phyloP scores from a whole-genome alignment of 805 yeast species.

The Ogataea naganishii region DNA sequence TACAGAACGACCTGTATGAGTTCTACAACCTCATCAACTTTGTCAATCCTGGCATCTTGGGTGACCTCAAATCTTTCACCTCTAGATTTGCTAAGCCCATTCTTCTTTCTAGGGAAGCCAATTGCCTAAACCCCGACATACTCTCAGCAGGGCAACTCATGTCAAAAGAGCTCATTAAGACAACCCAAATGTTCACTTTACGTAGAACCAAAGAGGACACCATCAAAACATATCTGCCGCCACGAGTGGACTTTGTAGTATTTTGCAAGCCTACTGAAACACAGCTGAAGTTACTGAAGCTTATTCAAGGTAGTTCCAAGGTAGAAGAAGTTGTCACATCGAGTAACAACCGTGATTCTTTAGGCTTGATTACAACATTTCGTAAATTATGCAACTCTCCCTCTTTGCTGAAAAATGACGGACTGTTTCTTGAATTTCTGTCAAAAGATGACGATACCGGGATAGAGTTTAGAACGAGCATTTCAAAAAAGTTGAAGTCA shows the following conservation, averaged over 20 bases:
- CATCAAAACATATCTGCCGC: conserved; percentile 49
- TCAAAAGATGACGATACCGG: conserved; percentile 11
- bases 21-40: conserved; percentile 76
- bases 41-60: conserved; percentile 76
- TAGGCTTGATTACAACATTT: conserved; percentile 63
- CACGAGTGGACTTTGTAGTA: conserved; percentile 65
- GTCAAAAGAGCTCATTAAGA: conserved; percentile 51
- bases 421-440: conserved; percentile 26
- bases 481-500: conserved; percentile 25
- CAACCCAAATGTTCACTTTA: conserved; percentile 61
- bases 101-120: conserved; percentile 55
- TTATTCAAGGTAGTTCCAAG: conserved; percentile 32
- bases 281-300: conserved; percentile 49
- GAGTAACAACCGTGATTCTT: conserved; percentile 32
- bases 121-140: conserved; percentile 40
- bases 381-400: conserved; percentile 85
- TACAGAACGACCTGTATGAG: conserved; percentile 85
- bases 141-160: conserved; percentile 50
- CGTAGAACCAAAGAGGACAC: conserved; percentile 61
- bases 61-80: conserved; percentile 48
- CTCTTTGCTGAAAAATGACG: conserved; percentile 44
- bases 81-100: conserved; percentile 64
- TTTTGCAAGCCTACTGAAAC: conserved; percentile 67
- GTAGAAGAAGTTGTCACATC: conserved; percentile 24
- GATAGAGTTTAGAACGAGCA: conserved; percentile 16